These are phyloP conservation scores for Calocybe indica DNA, from an alignment of 768 basidiomycete genomes.

Conservation along the genomic window DNA sequence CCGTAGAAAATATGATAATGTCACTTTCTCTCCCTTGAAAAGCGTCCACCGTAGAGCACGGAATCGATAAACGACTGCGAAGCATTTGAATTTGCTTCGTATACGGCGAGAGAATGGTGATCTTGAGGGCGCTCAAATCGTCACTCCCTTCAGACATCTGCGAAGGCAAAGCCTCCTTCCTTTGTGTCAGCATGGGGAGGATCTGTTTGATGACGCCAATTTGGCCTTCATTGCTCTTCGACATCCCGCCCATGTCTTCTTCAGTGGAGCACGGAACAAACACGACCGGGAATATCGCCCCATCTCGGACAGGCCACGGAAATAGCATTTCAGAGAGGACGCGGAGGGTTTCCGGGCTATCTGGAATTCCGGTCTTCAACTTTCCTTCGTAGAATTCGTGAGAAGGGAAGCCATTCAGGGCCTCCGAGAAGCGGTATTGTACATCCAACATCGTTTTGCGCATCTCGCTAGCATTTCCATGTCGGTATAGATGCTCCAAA, in stretches of 20 bases:
- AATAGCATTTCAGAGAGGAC: slow-evolving; percentile 37
- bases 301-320: slow-evolving; percentile 48
- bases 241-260: slow-evolving; percentile 53
- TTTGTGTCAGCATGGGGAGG: slow-evolving; percentile 32
- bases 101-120: slow-evolving; percentile 57
- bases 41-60: slow-evolving; percentile 49
- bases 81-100: slow-evolving; percentile 48
- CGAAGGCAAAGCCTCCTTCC: slow-evolving; percentile 9
- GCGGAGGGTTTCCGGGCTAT: slow-evolving; percentile 28
- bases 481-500: slow-evolving; percentile 52
- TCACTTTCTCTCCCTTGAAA: slow-evolving; percentile 70
- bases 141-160: slow-evolving; percentile 9
- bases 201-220: slow-evolving; percentile 46
- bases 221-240: slow-evolving; percentile 59
- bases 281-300: slow-evolving; percentile 40
- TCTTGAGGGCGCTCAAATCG: slow-evolving; percentile 17
- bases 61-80: slow-evolving; percentile 29
- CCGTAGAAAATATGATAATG: slow-evolving; percentile 59
- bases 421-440: slow-evolving; percentile 59
- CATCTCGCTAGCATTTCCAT: slow-evolving; percentile 26
- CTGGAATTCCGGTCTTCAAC: slow-evolving; percentile 39
- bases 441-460: slow-evolving; percentile 61
- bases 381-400: slow-evolving; percentile 54
- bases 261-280: slow-evolving; percentile 53
- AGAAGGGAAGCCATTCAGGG: slow-evolving; percentile 57